Evolutionary conservation across 257 asterid genomes (phyloP).

Genomic region (Cinchona pubescens): DNA sequence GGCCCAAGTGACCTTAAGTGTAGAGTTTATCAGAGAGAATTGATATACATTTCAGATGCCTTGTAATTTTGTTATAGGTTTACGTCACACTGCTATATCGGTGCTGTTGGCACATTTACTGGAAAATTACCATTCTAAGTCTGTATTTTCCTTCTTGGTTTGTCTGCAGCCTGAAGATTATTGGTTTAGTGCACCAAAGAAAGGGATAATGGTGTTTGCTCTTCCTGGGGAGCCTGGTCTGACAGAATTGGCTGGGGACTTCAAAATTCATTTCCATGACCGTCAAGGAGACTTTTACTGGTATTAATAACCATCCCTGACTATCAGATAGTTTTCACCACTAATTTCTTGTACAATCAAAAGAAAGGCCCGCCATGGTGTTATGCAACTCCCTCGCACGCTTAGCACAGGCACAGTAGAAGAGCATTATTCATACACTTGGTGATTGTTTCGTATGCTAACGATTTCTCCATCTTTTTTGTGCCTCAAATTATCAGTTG

Average conservation of each 20-base stretch:
- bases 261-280: slow-evolving; percentile 93
- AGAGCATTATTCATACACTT: neutral
- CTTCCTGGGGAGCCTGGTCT: slow-evolving; percentile 99
- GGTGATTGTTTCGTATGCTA: neutral
- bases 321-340: too few species aligned
- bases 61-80: neutral
- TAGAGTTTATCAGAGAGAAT: neutral
- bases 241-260: slow-evolving; percentile 86
- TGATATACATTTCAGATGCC: neutral
- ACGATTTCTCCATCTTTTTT: neutral
- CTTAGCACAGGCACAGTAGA: neutral
- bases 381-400: neutral
- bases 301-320: slow-evolving; percentile 34
- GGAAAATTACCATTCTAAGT: neutral
- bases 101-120: neutral
- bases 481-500: slow-evolving; percentile 52
- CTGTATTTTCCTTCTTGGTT: neutral
- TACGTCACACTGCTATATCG: neutral
- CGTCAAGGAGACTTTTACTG: slow-evolving; percentile 99
- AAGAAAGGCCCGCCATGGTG: too few species aligned
- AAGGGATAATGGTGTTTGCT: slow-evolving; percentile 94
- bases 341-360: neutral
- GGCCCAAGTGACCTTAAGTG: neutral
- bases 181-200: slow-evolving; percentile 96
- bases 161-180: slow-evolving; percentile 84